A percentile compares a stretch with the other conserved stretches of the same genome.
These are phyloP conservation scores for Thermomucor indicae-seudaticae DNA, from an alignment of 371 early-diverging fungal genomes.

Conservation along the genomic window DNA sequence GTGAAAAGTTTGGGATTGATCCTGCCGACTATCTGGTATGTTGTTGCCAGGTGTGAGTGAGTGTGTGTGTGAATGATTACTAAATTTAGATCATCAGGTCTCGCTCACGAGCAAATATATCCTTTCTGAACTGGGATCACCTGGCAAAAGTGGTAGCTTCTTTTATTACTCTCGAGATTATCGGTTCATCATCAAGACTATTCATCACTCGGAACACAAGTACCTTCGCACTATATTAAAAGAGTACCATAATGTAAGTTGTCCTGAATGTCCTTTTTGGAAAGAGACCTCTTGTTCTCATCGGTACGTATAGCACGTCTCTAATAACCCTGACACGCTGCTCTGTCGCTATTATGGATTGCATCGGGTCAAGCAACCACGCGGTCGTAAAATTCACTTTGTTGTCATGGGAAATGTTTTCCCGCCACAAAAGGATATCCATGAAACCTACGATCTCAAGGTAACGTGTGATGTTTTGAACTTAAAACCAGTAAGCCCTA, in stretches of 20 bases:
- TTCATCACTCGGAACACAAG: conserved; percentile 93
- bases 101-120: conserved; percentile 96
- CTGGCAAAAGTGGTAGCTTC: conserved; percentile 97
- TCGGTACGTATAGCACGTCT: conserved; percentile 66
- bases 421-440: conserved; percentile 95
- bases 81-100: conserved; percentile 39
- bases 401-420: conserved; percentile 98
- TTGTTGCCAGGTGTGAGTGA: neutral
- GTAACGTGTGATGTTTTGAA: conserved; percentile 20
- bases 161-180: conserved; percentile 97
- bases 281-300: neutral
- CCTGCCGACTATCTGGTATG: conserved; percentile 90
- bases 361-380: conserved; percentile 93
- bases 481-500: neutral
- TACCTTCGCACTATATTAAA: conserved; percentile 85
- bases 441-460: conserved; percentile 95
- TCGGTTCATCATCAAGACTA: conserved; percentile 98
- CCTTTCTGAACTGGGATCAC: conserved; percentile 90
- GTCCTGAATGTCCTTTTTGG: neutral
- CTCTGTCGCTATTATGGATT: conserved; percentile 93
- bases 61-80: neutral
- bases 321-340: conserved; percentile 87
- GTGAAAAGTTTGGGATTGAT: conserved; percentile 87
- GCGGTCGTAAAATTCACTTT: conserved; percentile 92
- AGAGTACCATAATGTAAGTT: conserved; percentile 74